phyloP scores from a whole-genome alignment of 305 asterid species.

The Plantago lanceolata region DNA sequence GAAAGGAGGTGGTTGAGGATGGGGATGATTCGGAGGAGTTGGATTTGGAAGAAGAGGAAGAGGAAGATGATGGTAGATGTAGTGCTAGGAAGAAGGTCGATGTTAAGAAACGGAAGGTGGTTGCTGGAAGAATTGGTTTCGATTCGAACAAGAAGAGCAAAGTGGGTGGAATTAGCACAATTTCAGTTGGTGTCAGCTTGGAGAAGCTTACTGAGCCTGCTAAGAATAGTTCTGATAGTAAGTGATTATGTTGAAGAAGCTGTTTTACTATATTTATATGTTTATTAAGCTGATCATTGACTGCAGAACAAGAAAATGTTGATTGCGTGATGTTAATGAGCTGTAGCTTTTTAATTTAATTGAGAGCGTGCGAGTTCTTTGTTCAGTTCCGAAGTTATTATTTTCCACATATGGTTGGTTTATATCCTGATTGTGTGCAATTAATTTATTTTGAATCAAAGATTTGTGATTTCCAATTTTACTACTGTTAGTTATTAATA shows the following conservation, averaged over 20 bases:
- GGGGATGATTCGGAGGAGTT: constrained; percentile 52
- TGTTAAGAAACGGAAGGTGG: constrained; percentile 45
- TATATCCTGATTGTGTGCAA: neutral
- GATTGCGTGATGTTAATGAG: too few species aligned
- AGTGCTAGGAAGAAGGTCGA: constrained; percentile 26
- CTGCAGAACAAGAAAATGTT: too few species aligned
- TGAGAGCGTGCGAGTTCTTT: too few species aligned
- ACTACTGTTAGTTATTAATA: constrained; percentile 3
- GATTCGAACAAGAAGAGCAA: constrained; percentile 47
- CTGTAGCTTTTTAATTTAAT: too few species aligned
- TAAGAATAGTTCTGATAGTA: constrained; percentile 40
- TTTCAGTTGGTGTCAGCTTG: constrained; percentile 24
- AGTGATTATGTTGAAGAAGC: constrained; percentile 27
- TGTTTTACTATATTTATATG: neutral
- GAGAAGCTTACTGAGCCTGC: constrained; percentile 31
- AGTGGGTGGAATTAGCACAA: constrained; percentile 35
- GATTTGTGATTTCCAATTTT: neutral
- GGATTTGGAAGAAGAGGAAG: constrained; percentile 67
- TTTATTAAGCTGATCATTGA: neutral
- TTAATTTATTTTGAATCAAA: neutral
- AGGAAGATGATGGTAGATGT: constrained; percentile 25
- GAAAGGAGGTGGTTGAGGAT: constrained; percentile 34
- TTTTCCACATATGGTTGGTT: too few species aligned
- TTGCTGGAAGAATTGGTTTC: constrained; percentile 30
- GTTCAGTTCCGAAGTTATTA: neutral